Percentiles rank a stretch among this genome's conserved stretches.
These are phyloP conservation scores for Phragmites australis DNA, from an alignment of 176 grass and related monocot species.

Conservation along the genomic window DNA sequence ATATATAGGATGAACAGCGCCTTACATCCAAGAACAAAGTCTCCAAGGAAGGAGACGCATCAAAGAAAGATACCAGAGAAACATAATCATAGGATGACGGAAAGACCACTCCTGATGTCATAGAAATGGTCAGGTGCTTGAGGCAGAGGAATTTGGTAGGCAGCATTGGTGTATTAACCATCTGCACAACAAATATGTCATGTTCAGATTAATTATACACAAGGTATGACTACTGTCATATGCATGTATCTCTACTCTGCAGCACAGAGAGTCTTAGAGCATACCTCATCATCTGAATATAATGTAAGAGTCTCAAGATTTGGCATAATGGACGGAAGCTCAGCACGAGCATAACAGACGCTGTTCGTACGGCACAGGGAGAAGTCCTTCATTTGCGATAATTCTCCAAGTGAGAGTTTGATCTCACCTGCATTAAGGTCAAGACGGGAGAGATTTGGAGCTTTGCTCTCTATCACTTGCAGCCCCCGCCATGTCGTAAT, in stretches of 20 bases:
- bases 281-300: not conserved
- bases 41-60: conserved; percentile 14
- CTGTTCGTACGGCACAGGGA: fast-evolving
- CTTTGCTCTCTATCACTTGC: not conserved
- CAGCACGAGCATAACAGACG: conserved; percentile 2
- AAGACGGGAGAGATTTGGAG: not conserved
- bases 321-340: conserved; percentile 11
- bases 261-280: not conserved
- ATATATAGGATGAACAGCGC: not conserved
- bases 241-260: not conserved
- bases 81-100: not conserved
- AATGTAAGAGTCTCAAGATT: conserved; percentile 32
- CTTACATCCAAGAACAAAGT: conserved; percentile 4
- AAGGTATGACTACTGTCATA: not conserved
- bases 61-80: conserved; percentile 13
- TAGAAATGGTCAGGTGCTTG: not conserved
- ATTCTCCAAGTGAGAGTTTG: not conserved
- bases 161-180: not conserved
- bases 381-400: not conserved
- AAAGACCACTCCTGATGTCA: fast-evolving
- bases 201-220: not conserved
- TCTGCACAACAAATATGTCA: not conserved
- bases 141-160: conserved; percentile 14
- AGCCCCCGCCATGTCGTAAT: not conserved
- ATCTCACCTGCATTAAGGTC: not conserved